phyloP scores from a whole-genome alignment of 192 early-diverging fungal species.

The Backusella macrospora region DNA sequence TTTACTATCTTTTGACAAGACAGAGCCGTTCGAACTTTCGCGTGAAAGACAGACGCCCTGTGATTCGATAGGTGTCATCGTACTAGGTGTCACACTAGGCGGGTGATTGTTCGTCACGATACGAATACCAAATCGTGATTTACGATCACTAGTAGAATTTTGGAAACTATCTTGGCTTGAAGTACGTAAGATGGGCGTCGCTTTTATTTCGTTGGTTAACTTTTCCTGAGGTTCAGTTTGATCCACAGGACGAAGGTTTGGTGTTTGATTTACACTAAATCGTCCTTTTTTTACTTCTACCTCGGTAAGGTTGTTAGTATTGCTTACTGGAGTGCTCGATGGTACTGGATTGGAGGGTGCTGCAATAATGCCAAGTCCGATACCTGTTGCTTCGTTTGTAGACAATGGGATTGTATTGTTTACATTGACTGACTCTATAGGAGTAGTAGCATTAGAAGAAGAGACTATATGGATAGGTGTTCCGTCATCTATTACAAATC shows the following conservation, averaged over 20 bases:
- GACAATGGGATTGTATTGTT: conserved; percentile 1
- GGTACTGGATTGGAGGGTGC: background rate
- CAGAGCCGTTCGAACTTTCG: conserved; percentile 21
- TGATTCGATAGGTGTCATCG: conserved; percentile 17
- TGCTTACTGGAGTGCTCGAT: background rate
- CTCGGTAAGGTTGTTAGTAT: background rate
- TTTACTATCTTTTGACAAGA: conserved; percentile 18
- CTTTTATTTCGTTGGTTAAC: background rate
- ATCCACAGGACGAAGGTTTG: conserved; percentile 2
- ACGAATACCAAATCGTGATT: conserved; percentile 17
- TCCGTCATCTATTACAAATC: conserved; percentile 20
- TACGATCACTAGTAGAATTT: conserved; percentile 19
- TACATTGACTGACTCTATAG: background rate
- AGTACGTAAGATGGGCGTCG: background rate
- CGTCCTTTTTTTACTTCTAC: conserved; percentile 57
- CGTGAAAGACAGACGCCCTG: conserved; percentile 15
- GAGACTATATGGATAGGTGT: background rate
- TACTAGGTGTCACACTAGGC: background rate
- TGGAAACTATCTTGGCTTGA: conserved; percentile 21
- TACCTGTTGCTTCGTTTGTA: conserved; percentile 5
- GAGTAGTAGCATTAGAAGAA: background rate
- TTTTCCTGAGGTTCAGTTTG: background rate
- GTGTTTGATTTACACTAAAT: conserved; percentile 59
- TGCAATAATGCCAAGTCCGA: conserved; percentile 10
- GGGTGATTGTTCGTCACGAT: background rate